phyloP scores from a whole-genome alignment of 2,329 filamentous ascomycete genomes.

The Diaporthe velutina region DNA sequence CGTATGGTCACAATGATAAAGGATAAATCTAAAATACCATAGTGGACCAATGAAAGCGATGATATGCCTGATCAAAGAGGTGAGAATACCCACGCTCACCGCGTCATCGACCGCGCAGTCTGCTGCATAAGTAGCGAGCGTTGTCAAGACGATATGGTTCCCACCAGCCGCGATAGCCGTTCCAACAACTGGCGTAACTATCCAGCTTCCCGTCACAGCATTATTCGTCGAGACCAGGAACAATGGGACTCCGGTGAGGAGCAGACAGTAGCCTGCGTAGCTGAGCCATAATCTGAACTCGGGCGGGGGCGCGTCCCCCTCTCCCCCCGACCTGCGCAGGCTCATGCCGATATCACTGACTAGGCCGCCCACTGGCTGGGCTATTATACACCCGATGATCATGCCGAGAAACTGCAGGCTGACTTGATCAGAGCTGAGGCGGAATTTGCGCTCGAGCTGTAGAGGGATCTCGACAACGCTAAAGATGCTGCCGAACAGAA shows the following conservation, averaged over 20 bases:
- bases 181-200: slow-evolving; percentile 66
- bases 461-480: slow-evolving; percentile 70
- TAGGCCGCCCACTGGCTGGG: slow-evolving; percentile 66
- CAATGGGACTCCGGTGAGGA: slow-evolving; percentile 63
- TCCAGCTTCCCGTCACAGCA: slow-evolving; percentile 57
- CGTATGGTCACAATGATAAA: not conserved
- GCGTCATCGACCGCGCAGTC: slow-evolving; percentile 65
- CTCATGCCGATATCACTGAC: slow-evolving; percentile 65
- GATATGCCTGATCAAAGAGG: slow-evolving; percentile 64
- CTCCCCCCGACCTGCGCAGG: slow-evolving; percentile 45
- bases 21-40: slow-evolving; percentile 34
- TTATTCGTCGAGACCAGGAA: slow-evolving; percentile 64
- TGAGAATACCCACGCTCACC: slow-evolving; percentile 66
- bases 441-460: slow-evolving; percentile 65
- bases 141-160: slow-evolving; percentile 70
- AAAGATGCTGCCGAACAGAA: slow-evolving; percentile 64
- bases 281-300: slow-evolving; percentile 68
- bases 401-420: slow-evolving; percentile 68
- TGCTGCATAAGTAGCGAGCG: slow-evolving; percentile 69
- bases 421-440: slow-evolving; percentile 66
- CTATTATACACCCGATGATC: slow-evolving; percentile 66
- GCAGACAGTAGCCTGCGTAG: slow-evolving; percentile 63
- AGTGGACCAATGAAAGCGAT: slow-evolving; percentile 60
- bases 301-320: slow-evolving; percentile 47
- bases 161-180: slow-evolving; percentile 62